Conservation (phyloP, 169 alveolate species). For the Plasmodium gallinaceum region DNA sequence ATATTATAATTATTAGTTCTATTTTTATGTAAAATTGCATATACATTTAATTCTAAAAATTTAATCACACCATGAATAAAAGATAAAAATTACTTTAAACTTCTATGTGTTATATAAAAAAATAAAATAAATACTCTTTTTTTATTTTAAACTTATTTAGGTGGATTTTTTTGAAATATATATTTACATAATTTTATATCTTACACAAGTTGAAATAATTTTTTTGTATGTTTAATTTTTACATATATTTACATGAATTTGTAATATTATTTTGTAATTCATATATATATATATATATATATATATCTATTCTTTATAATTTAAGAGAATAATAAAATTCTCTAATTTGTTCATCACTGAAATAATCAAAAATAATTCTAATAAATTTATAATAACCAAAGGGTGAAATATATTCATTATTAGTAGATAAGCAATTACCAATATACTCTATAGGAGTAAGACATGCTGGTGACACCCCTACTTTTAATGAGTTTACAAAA, state of each 20-base stretch:
- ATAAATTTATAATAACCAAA: constrained; percentile 67
- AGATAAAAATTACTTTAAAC: too few species aligned
- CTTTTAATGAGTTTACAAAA: constrained; percentile 41
- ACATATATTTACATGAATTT: too few species aligned
- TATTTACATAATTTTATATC: too few species aligned
- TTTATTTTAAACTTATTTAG: neutral
- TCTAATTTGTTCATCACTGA: constrained; percentile 50
- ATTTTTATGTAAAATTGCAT: too few species aligned
- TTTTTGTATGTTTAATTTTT: too few species aligned
- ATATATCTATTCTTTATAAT: neutral
- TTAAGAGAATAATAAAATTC: constrained; percentile 26
- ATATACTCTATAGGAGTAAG: constrained; percentile 51
- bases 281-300: neutral
- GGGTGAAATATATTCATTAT: constrained; percentile 50
- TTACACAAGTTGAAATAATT: too few species aligned
- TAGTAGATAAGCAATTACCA: constrained; percentile 55
- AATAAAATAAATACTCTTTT: neutral
- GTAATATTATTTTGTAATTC: neutral
- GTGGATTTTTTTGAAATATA: too few species aligned
- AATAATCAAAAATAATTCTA: constrained; percentile 40
- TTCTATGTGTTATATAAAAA: too few species aligned
- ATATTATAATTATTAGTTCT: neutral
- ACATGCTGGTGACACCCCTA: constrained; percentile 51
- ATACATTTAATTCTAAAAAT: too few species aligned
- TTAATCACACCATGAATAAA: too few species aligned